Percentiles rank a stretch among this genome's conserved stretches.
phyloP scores from a whole-genome alignment of 1,284 basidiomycete species.

The Vanrija sp. region DNA sequence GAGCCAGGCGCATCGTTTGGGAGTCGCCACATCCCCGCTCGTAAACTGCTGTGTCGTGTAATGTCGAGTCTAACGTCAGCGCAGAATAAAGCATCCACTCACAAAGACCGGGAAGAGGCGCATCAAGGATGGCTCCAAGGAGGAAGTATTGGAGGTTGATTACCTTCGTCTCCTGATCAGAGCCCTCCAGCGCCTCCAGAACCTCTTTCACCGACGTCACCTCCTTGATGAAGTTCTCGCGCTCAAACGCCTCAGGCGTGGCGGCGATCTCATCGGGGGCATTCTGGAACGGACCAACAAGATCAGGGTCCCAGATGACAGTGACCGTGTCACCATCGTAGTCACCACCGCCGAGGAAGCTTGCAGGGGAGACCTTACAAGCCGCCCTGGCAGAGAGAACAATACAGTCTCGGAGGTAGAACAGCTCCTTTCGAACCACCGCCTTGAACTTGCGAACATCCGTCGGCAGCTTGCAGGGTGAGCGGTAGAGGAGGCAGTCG shows the following conservation, averaged over 20 bases:
- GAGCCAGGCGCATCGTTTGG: constrained; percentile 29
- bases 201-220: constrained; percentile 31
- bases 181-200: constrained; percentile 14
- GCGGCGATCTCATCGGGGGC: constrained; percentile 24
- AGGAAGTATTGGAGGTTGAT: constrained; percentile 31
- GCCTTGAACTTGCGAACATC: constrained; percentile 35
- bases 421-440: constrained; percentile 31
- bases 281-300: constrained; percentile 32
- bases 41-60: constrained; percentile 38
- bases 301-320: constrained; percentile 27
- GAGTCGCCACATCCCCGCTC: constrained; percentile 26
- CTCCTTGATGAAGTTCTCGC: constrained; percentile 35
- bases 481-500: constrained; percentile 28
- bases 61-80: constrained; percentile 26
- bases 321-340: constrained; percentile 42
- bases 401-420: constrained; percentile 35
- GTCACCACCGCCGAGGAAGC: constrained; percentile 40
- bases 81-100: not conserved
- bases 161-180: constrained; percentile 16
- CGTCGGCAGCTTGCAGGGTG: constrained; percentile 41
- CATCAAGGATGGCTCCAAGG: constrained; percentile 22
- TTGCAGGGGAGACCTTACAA: constrained; percentile 37
- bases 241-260: constrained; percentile 21
- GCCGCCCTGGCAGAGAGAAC: constrained; percentile 31
- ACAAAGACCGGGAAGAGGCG: constrained; percentile 9